Evolutionary conservation across 176 grass and related monocot species (phyloP), one percentile per base, ranked within the genome.

Genomic region (Cymbopogon citratus): DNA sequence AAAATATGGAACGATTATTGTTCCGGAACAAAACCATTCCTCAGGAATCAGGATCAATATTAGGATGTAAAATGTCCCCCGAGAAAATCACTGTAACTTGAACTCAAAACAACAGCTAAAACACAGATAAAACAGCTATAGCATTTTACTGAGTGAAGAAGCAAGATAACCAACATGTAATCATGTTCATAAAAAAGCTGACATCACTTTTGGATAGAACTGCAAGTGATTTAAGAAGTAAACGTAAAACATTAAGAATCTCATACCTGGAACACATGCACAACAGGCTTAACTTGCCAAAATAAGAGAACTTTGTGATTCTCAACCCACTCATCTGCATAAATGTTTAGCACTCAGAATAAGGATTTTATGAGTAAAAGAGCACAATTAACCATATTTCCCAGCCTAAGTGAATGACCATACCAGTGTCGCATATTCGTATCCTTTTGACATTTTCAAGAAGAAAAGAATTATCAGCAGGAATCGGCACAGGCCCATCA

Each of bases 261-360:
- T 21, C 10, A 76, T 90, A 98, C 95, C 92, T 95, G 95, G 81
- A 89, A 98, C 52, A 94, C 90, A 73, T 94, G 90, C 21, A 98
- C 92, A 40, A 40, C 80, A 80, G 92, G 92, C 72, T 84, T 98
- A 57, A 94, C 90, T 98, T 98, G 90, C 92, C 95, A 98, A 81
- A 98, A 98, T 31, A 98, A 85, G 67, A 98, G 81, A 76, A 98
- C 86, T 72, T 93, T 87, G 72, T 98, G 81, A 33, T 33, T 33
- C 31, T 33, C 31, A 33, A 33, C 31, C 31, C 31, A 33, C 31
- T 33, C 31, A 33, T 33, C 31, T 33, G 31, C 31, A 33, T 33
- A 33, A 59, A 74, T 82, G 71, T 57, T 67, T 59, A 78, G 21
- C n/a, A 82, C 67, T 70, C 65, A 87, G 84, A 76, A 43, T 26